A percentile compares a stretch with the other conserved stretches of the same genome.
Evolutionary conservation across 2,329 filamentous ascomycete genomes (phyloP).

Genomic region (Sporothrix sp.): DNA sequence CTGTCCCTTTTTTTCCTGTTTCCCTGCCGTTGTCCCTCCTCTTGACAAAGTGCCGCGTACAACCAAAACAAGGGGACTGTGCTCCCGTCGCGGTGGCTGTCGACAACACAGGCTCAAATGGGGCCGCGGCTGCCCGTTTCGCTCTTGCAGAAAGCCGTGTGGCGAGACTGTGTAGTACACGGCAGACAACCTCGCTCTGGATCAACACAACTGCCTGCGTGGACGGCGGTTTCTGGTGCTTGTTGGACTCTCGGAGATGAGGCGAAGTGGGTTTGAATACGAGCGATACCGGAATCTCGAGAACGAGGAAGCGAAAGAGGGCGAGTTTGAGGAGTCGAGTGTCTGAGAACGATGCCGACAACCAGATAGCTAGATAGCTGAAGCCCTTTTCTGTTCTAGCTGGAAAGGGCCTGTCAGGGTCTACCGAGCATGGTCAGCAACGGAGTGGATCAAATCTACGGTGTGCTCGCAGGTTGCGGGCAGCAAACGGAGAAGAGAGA

Average conservation of each 20-base stretch:
- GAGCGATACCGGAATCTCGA: neutral
- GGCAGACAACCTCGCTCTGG: conserved; percentile 12
- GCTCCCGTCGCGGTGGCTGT: neutral
- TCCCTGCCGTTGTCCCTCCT: too few relatives aligned
- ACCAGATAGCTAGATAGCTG: neutral
- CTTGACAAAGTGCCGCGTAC: neutral
- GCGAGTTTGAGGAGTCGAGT: neutral
- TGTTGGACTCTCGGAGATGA: neutral
- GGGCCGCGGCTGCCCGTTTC: conserved; percentile 6
- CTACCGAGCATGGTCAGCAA: conserved; percentile 11
- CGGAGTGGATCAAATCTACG: conserved; percentile 11
- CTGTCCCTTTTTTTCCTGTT: too few relatives aligned
- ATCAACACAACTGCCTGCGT: neutral
- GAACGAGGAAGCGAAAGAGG: neutral
- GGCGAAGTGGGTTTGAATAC: neutral
- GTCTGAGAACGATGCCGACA: neutral
- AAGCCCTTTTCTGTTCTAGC: neutral
- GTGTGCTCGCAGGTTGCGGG: conserved; percentile 8
- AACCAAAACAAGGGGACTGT: neutral
- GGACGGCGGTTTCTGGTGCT: neutral
- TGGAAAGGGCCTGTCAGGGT: conserved; percentile 4
- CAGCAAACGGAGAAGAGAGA: conserved; percentile 7
- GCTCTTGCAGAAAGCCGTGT: too few relatives aligned
- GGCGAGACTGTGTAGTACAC: conserved; percentile 4
- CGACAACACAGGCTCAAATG: conserved; percentile 1